A percentile compares a stretch with the other conserved stretches of the same genome.
Conservation (phyloP, 208 protist species). For the Naegleria fowleri region DNA sequence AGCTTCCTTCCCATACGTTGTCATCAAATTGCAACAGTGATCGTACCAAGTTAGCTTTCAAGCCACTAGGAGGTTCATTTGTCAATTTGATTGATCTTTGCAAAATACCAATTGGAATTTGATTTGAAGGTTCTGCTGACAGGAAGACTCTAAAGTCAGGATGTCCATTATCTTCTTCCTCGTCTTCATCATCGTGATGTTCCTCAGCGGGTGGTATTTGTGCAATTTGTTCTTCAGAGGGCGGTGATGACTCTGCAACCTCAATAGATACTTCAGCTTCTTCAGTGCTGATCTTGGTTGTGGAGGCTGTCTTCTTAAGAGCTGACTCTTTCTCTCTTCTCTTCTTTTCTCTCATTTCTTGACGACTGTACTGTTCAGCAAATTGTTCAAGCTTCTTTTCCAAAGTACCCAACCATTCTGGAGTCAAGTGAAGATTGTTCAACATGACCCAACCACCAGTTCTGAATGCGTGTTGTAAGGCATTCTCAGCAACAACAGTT, state of each 20-base stretch:
- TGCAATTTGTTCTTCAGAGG: constrained; percentile 8
- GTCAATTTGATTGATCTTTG: constrained; percentile 94
- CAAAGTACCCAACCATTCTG: constrained; percentile 81
- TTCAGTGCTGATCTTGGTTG: constrained; percentile 10
- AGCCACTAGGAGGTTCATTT: constrained; percentile 85
- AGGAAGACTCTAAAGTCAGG: constrained; percentile 93
- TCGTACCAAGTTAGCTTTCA: constrained; percentile 91
- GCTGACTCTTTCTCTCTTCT: constrained; percentile 64
- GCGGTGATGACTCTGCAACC: not conserved
- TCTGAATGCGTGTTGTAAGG: constrained; percentile 79
- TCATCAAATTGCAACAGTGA: constrained; percentile 89
- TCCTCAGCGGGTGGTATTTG: not conserved
- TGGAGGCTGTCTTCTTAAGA: not conserved
- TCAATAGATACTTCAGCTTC: not conserved
- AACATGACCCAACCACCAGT: constrained; percentile 93
- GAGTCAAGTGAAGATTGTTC: constrained; percentile 95
- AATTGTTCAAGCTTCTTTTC: constrained; percentile 92
- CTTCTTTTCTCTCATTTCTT: constrained; percentile 74
- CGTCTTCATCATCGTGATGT: constrained; percentile 55
- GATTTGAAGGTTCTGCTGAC: constrained; percentile 86
- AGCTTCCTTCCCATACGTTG: constrained; percentile 87
- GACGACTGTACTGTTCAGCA: constrained; percentile 75
- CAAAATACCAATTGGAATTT: constrained; percentile 93
- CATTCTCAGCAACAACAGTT: constrained; percentile 89
- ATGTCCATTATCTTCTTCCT: constrained; percentile 81